These are phyloP conservation scores for Conidiobolus coronatus DNA, from an alignment of 371 early-diverging fungal genomes.

Conservation along the genomic window DNA sequence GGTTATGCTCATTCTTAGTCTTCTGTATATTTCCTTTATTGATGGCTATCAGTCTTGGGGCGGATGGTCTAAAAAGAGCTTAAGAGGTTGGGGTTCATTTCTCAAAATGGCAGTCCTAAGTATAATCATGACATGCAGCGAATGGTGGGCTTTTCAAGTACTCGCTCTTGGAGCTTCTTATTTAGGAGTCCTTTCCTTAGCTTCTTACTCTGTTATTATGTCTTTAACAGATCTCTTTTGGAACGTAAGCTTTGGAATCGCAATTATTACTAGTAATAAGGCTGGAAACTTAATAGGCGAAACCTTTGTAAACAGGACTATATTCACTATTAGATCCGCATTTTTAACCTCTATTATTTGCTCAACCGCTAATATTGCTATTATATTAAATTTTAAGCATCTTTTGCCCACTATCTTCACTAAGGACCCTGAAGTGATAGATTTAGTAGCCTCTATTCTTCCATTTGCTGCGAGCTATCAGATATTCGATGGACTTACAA, in stretches of 20 bases:
- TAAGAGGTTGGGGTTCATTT: constrained; percentile 35
- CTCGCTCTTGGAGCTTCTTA: constrained; percentile 56
- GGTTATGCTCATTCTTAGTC: constrained; percentile 29
- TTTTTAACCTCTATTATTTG: constrained; percentile 19
- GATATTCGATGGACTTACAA: constrained; percentile 38
- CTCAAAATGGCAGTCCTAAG: constrained; percentile 29
- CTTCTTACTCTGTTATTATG: constrained; percentile 65
- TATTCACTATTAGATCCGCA: too few species aligned
- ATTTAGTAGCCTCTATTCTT: constrained; percentile 35
- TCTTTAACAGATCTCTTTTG: constrained; percentile 44
- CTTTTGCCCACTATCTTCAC: constrained; percentile 25
- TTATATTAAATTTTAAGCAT: constrained; percentile 13
- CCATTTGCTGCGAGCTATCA: constrained; percentile 67
- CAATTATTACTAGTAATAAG: constrained; percentile 49
- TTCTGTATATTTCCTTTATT: constrained; percentile 35
- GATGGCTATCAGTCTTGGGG: constrained; percentile 56
- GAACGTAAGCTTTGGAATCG: constrained; percentile 31
- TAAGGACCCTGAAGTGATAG: constrained; percentile 37
- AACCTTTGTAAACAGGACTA: too few species aligned
- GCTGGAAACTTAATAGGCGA: constrained; percentile 58
- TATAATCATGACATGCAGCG: constrained; percentile 39
- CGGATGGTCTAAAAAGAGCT: constrained; percentile 51
- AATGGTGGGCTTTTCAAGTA: constrained; percentile 52
- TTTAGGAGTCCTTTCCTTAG: constrained; percentile 48
- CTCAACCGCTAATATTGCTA: constrained; percentile 12